phyloP scores from a whole-genome alignment of 1,284 basidiomycete species.

The Cystobasidium slooffiae region DNA sequence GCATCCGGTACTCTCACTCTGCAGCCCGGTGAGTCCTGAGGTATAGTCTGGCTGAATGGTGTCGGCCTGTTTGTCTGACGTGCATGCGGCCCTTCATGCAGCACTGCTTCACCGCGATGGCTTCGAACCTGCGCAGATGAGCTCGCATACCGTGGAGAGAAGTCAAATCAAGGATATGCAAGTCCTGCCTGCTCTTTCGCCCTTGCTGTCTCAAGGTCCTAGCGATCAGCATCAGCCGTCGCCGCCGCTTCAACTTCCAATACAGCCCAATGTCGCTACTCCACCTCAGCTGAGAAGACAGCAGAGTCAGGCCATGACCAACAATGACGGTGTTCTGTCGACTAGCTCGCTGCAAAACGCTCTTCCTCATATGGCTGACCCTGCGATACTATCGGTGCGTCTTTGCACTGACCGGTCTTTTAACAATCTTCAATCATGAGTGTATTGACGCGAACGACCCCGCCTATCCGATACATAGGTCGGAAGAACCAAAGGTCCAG shows the following conservation, averaged over 20 bases:
- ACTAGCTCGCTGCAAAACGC: constrained; percentile 2
- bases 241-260: constrained; percentile 7
- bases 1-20: constrained; percentile 26
- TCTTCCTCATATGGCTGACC: constrained; percentile 27
- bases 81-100: background rate
- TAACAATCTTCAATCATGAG: background rate
- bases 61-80: background rate
- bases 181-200: constrained; percentile 19
- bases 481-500: constrained; percentile 26
- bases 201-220: background rate
- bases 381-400: constrained; percentile 41
- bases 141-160: constrained; percentile 29
- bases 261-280: constrained; percentile 11
- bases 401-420: background rate
- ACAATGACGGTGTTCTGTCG: background rate
- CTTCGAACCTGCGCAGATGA: constrained; percentile 6
- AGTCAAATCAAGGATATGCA: constrained; percentile 43
- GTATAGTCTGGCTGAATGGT: background rate
- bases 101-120: constrained; percentile 30
- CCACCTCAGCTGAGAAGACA: constrained; percentile 10
- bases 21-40: constrained; percentile 11
- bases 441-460: constrained; percentile 6
- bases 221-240: constrained; percentile 7
- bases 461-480: constrained; percentile 3
- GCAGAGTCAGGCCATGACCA: constrained; percentile 7